Evolutionary conservation across 2,329 filamentous ascomycete genomes (phyloP), one percentile per base, ranked within the genome.

Genomic region (Scedosporium minutisporum): DNA sequence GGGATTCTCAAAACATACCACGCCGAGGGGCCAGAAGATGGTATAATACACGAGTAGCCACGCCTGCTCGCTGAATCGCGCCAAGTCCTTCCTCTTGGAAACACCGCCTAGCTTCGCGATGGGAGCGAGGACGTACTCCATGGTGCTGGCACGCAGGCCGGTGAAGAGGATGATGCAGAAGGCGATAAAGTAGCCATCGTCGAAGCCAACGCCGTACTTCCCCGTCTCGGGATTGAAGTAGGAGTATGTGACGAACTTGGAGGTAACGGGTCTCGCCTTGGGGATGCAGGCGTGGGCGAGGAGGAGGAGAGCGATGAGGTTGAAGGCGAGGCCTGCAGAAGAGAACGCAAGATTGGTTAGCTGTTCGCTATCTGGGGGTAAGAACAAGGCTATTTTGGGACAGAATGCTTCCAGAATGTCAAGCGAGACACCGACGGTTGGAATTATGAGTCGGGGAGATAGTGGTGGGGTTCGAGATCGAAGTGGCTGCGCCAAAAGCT

Each of bases 41-140:
- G 78, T 78, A 74, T 93, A 93, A 77, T 97, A 97, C 55, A 95
- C 75, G 63, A 96, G 77, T 71, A 96, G 80, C 91, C 93, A 97
- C 57, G 88, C 91, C 77, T 99, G 95, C 77, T 99, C 95, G 65
- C 91, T 91, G 76, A 97, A 96, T 64, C 95, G 85, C 58, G 90
- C 85, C 64, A 88, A 78, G 57, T 86, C 85, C 77, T 96, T 97
- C 71, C 80, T 81, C 71, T 88, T 90, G 68, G 82, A 82, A 68
- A 97, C 84, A 42, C 93, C 93, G 66, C 83, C 82, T 58, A 80
- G 77, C 66, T 84, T 86, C 53, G 89, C 93, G 63, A 96, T 76
- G 6, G 93, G 95, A 21, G 86, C 85, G 60, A 97, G 81, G 12
- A 96, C 70, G 77, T 96, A 95, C 72, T 97, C 93, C 85, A 97